These are phyloP conservation scores for Arthrocladium fulminans DNA, from an alignment of 2,329 filamentous ascomycete genomes.

Conservation along the genomic window DNA sequence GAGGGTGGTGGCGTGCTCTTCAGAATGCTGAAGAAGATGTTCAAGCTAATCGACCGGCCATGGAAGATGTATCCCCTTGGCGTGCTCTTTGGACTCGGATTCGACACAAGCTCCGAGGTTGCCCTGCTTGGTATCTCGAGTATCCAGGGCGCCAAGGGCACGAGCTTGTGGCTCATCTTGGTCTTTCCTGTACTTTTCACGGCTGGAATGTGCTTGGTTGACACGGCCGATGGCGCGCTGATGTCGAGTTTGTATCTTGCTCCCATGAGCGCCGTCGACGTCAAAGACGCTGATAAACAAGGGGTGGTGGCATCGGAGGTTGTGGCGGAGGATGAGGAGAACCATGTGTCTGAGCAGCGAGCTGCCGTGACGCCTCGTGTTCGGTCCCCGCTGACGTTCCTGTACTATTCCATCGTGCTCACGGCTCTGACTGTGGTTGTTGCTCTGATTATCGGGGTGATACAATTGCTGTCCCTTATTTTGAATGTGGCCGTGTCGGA, in stretches of 20 bases:
- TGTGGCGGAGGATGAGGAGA: slow-evolving; percentile 3
- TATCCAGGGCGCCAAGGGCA: slow-evolving; percentile 76
- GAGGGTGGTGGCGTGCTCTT: slow-evolving; percentile 71
- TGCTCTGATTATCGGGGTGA: slow-evolving; percentile 72
- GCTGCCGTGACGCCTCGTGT: slow-evolving; percentile 43
- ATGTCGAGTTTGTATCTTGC: slow-evolving; percentile 89
- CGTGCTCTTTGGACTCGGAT: slow-evolving; percentile 81
- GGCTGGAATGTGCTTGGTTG: slow-evolving; percentile 91
- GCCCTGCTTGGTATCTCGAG: slow-evolving; percentile 84
- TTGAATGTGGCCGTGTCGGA: slow-evolving; percentile 64
- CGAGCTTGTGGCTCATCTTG: slow-evolving; percentile 85
- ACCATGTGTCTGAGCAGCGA: not conserved
- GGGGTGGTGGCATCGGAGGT: slow-evolving; percentile 26
- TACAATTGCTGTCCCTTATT: slow-evolving; percentile 73
- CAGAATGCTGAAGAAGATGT: slow-evolving; percentile 61
- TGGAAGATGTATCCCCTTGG: slow-evolving; percentile 98
- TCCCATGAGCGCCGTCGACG: slow-evolving; percentile 27
- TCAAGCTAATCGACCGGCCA: slow-evolving; percentile 56
- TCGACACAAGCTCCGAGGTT: slow-evolving; percentile 92
- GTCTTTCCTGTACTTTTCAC: slow-evolving; percentile 89
- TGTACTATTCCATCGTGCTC: slow-evolving; percentile 87
- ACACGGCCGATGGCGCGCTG: slow-evolving; percentile 83
- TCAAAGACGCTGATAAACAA: slow-evolving; percentile 32
- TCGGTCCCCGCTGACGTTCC: slow-evolving; percentile 73
- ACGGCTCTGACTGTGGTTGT: slow-evolving; percentile 76